A percentile compares a stretch with the other conserved stretches of the same genome.
These are phyloP conservation scores for Magnaporthiopsis poae DNA, from an alignment of 2,329 filamentous ascomycete species.

Conservation along the genomic window DNA sequence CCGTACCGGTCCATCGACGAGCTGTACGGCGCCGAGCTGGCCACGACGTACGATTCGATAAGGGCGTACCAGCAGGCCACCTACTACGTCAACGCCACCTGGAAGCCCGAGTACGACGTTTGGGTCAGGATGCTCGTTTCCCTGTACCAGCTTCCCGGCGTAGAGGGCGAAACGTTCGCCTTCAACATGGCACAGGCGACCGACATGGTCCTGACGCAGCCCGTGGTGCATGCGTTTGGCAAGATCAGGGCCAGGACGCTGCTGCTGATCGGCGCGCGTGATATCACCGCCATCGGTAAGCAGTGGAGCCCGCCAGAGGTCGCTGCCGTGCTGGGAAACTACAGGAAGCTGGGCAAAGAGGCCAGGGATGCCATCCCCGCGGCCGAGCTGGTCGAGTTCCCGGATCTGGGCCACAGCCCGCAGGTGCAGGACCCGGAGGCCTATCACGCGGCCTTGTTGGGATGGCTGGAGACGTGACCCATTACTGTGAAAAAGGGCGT, in stretches of 20 bases:
- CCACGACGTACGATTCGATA: slow-evolving; percentile 34
- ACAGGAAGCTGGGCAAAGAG: slow-evolving; percentile 37
- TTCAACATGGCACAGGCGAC: slow-evolving; percentile 40
- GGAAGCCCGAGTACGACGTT: slow-evolving; percentile 39
- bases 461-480: too few relatives aligned
- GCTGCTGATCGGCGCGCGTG: slow-evolving; percentile 40
- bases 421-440: not conserved
- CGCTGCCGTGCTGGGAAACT: slow-evolving; percentile 36
- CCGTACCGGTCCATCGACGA: slow-evolving; percentile 35
- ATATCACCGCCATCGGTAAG: slow-evolving; percentile 46
- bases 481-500: too few relatives aligned
- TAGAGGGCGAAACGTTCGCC: slow-evolving; percentile 31
- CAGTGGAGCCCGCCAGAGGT: slow-evolving; percentile 38
- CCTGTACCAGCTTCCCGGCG: slow-evolving; percentile 33
- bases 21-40: slow-evolving; percentile 26
- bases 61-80: slow-evolving; percentile 35
- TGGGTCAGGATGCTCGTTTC: slow-evolving; percentile 47
- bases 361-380: slow-evolving; percentile 15
- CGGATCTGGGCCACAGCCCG: not conserved
- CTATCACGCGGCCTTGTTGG: not conserved
- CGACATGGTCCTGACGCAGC: slow-evolving; percentile 46
- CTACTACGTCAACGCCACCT: slow-evolving; percentile 36
- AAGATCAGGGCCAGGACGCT: slow-evolving; percentile 34
- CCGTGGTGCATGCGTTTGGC: slow-evolving; percentile 40
- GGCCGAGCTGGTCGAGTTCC: not conserved